Percentiles rank a stretch among this genome's conserved stretches.
phyloP scores from a whole-genome alignment of 768 basidiomycete species.

The Boletus barrowsii region DNA sequence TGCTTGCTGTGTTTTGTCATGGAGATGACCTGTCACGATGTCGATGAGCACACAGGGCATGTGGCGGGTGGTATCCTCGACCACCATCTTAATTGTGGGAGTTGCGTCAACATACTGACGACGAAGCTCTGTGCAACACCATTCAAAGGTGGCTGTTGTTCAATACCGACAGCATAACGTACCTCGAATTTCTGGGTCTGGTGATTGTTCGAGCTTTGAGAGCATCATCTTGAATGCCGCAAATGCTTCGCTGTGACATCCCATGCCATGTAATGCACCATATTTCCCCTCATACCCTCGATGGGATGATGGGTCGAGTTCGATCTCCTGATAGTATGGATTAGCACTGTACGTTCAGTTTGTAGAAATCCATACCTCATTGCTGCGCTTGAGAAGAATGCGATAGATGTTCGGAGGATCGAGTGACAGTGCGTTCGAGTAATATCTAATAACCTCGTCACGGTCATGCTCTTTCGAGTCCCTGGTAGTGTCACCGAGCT shows the following conservation, averaged over 20 bases:
- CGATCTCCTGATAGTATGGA: background rate
- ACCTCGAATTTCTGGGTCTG: too few relatives aligned
- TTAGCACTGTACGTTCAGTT: background rate
- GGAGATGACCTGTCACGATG: background rate
- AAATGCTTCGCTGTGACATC: background rate
- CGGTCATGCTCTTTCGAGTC: background rate
- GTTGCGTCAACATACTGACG: background rate
- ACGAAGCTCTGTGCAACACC: background rate
- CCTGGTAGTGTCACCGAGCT: background rate
- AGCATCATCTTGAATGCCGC: background rate
- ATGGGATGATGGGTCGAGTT: background rate
- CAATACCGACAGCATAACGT: too few relatives aligned
- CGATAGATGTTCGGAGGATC: background rate
- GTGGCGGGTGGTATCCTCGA: background rate
- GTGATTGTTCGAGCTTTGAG: background rate
- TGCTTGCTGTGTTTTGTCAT: background rate
- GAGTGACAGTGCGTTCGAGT: background rate
- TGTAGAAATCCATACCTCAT: background rate
- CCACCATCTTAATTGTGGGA: background rate
- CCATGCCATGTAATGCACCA: background rate
- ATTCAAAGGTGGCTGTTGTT: too few relatives aligned
- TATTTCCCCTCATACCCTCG: background rate
- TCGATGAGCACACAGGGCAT: constrained; percentile 6
- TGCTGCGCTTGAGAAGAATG: constrained; percentile 4
- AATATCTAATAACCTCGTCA: background rate